These are phyloP conservation scores for Penicillium sp. DNA, from an alignment of 2,329 filamentous ascomycete species.

Conservation along the genomic window DNA sequence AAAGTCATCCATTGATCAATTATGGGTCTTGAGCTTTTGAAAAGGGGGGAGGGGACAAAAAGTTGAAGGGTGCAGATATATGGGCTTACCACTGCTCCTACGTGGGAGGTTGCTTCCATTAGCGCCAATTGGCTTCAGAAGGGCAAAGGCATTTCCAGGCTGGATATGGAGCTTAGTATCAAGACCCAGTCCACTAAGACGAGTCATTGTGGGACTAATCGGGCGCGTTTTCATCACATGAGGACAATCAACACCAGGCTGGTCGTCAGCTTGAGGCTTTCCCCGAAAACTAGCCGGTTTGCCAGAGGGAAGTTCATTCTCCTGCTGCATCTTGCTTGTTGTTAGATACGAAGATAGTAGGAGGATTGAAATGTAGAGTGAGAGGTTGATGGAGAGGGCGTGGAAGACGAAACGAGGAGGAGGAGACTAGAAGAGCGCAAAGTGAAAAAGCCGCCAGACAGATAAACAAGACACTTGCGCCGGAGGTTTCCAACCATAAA, in stretches of 20 bases:
- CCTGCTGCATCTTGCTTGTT: neutral
- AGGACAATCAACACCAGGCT: neutral
- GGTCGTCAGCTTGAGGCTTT: neutral
- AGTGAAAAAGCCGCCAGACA: neutral
- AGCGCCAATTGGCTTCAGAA: constrained; percentile 14
- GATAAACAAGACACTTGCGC: neutral
- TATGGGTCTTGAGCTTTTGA: neutral
- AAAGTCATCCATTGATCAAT: neutral
- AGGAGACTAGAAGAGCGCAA: neutral
- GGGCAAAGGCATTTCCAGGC: constrained; percentile 29
- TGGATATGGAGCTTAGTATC: neutral
- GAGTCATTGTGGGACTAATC: neutral
- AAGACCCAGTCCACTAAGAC: neutral
- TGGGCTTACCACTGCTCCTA: constrained; percentile 5
- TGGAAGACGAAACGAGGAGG: neutral
- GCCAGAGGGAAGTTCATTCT: neutral
- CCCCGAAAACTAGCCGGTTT: neutral
- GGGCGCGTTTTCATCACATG: neutral
- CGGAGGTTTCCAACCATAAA: neutral
- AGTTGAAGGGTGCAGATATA: neutral
- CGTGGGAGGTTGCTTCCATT: constrained; percentile 4
- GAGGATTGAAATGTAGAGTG: neutral
- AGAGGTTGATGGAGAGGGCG: neutral
- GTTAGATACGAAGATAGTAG: neutral
- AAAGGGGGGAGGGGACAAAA: too few species aligned